Percentiles rank a stretch among this genome's conserved stretches.
Evolutionary conservation across 768 basidiomycete species (phyloP).

Genomic region (Agaricus blazei): DNA sequence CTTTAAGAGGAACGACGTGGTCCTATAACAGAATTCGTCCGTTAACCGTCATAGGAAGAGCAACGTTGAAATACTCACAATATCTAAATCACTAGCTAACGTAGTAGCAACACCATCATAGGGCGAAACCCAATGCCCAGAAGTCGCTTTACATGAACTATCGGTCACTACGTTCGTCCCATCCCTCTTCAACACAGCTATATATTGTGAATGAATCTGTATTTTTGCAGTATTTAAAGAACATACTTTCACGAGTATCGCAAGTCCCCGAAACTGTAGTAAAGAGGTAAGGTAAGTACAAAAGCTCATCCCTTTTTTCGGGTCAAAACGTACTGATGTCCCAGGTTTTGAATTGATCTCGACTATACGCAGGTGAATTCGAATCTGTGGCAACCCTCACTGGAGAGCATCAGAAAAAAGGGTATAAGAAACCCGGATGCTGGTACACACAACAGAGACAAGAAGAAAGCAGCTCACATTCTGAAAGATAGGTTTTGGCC

Average conservation of each 20-base stretch:
- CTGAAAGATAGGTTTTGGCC: conserved; percentile 28
- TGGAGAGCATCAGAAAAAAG: conserved; percentile 7
- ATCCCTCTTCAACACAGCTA: conserved; percentile 41
- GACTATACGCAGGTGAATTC: conserved; percentile 28
- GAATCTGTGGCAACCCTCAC: conserved; percentile 28
- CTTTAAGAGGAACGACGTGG: conserved; percentile 50
- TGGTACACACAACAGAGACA: neutral
- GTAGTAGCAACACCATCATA: conserved; percentile 44
- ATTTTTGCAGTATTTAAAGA: neutral
- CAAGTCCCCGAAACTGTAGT: conserved; percentile 42
- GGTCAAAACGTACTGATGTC: conserved; percentile 31
- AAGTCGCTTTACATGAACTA: conserved; percentile 36
- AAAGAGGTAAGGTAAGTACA: neutral
- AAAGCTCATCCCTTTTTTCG: neutral
- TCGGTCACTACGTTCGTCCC: conserved; percentile 37
- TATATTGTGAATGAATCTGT: neutral
- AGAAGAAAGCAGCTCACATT: conserved; percentile 18
- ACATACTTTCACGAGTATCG: conserved; percentile 47
- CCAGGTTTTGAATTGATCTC: conserved; percentile 43
- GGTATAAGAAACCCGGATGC: neutral
- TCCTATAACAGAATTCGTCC: conserved; percentile 26
- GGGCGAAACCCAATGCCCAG: conserved; percentile 46
- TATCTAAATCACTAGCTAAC: conserved; percentile 43
- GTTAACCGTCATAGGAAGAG: neutral
- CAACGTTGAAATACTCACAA: conserved; percentile 27